phyloP scores from a whole-genome alignment of 2,329 filamentous ascomycete genomes.

The Drechslera avenae region DNA sequence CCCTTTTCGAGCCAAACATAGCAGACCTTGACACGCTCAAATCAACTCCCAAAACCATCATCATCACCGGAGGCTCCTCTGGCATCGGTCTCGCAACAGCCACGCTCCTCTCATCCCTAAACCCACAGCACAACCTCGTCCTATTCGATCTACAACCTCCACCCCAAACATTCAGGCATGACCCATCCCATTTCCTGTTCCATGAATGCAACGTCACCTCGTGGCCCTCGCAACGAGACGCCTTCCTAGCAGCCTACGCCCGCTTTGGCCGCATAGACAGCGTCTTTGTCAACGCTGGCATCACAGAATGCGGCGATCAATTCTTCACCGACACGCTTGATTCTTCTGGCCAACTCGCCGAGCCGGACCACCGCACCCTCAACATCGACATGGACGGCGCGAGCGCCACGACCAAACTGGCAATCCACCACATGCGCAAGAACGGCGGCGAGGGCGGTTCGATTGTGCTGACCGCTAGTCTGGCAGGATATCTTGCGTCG shows the following conservation, averaged over 20 bases:
- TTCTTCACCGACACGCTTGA: conserved; percentile 56
- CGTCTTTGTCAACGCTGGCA: conserved; percentile 58
- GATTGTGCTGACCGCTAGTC: conserved; percentile 55
- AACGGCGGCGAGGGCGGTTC: conserved; percentile 48
- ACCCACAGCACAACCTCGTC: conserved; percentile 49
- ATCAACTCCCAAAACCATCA: conserved; percentile 37
- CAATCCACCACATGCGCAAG: conserved; percentile 54
- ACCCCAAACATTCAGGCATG: conserved; percentile 40
- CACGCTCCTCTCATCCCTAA: conserved; percentile 46
- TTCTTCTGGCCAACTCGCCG: conserved; percentile 48
- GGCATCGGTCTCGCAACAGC: conserved; percentile 52
- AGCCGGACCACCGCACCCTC: conserved; percentile 53
- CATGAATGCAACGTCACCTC: conserved; percentile 54
- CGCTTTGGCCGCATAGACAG: conserved; percentile 53
- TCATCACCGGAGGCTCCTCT: conserved; percentile 50
- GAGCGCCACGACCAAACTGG: conserved; percentile 54
- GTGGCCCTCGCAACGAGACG: conserved; percentile 53
- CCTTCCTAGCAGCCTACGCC: conserved; percentile 49
- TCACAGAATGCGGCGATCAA: conserved; percentile 56
- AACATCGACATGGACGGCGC: conserved; percentile 56
- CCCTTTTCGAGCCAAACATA: conserved; percentile 32
- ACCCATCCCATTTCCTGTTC: conserved; percentile 36
- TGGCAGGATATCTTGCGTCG: conserved; percentile 57
- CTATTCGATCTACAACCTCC: conserved; percentile 49
- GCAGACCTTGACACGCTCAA: conserved; percentile 27